These are phyloP conservation scores for Corylus avellana DNA, from an alignment of 306 rosid species.

Conservation along the genomic window DNA sequence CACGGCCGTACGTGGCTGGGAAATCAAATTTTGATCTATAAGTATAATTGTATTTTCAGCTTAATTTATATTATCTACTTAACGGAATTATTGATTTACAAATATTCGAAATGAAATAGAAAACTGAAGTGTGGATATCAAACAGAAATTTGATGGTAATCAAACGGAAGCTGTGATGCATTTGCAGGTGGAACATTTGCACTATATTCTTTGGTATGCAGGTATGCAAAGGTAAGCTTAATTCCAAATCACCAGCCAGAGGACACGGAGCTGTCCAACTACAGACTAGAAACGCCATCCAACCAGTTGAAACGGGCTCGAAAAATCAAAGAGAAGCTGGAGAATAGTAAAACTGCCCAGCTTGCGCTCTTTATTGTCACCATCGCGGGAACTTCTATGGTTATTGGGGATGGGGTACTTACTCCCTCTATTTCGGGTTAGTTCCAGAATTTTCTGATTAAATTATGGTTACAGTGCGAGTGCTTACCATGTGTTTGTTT, in stretches of 20 bases:
- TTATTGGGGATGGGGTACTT: conserved; percentile 80
- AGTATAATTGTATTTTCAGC: no score
- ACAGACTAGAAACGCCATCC: conserved; percentile 48
- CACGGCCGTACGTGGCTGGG: no score
- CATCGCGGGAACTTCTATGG: conserved; percentile 73
- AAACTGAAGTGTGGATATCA: no score
- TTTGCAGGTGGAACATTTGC: conserved; percentile 74
- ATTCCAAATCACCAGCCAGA: conserved; percentile 73
- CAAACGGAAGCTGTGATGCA: no score
- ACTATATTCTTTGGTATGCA: conserved; percentile 60
- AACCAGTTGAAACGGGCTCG: conserved; percentile 41
- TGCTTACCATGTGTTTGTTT: no score
- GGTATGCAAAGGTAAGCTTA: conserved; percentile 54
- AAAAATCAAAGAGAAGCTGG: conserved; percentile 42
- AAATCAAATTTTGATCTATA: no score
- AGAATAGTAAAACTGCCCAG: conserved; percentile 38
- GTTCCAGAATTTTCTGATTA: background rate
- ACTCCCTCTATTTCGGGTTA: conserved; percentile 82
- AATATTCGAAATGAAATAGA: no score
- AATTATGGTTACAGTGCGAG: no score
- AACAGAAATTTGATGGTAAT: no score
- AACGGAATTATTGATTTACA: no score
- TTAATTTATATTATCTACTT: no score
- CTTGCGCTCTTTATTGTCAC: conserved; percentile 47
- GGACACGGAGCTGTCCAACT: conserved; percentile 65